Evolutionary conservation across 768 basidiomycete genomes (phyloP), one percentile per base, ranked within the genome.

Genomic region (Hericium erinaceus): DNA sequence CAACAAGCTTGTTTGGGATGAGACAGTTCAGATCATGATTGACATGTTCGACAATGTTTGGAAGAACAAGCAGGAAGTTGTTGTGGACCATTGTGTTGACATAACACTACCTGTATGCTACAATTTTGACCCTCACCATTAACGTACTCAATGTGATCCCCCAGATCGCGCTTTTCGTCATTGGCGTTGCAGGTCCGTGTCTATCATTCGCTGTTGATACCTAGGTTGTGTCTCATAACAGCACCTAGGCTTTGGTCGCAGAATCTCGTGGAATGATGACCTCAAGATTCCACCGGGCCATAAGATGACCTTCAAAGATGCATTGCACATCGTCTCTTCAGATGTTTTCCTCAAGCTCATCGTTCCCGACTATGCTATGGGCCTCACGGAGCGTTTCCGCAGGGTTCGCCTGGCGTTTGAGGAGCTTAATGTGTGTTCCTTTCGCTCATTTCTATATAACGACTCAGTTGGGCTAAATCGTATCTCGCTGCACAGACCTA

Each of bases 101-200:
- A 64, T 84, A 18, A 84, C 83, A 0, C 64, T 80, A 4, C 80
- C 80, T 9, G 83, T 83, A 57, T 54, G 75, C 48, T 16, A 3
- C 39, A 20, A 3, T 4, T 11, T 12, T 0, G 16, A 15, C 24
- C 8, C 20, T 22, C 3, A 8, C 28, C 28, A 33, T 33, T 33
- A 5, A 33, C 8, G 12, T 28, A 15, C 7, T n/a, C 37, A 4
- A 3, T 12, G 28, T 33, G 28, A 33, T 33, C 28, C 28, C 38
- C n/a, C 44, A 83, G 82, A 75, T 82, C 41, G 77, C 82, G 0
- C 74, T 83, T 2, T 77, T 80, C 54, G 76, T 82, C 26, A 80
- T 84, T 55, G 74, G 80, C 26, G 74, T 73, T 2, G 82, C 82
- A 58, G 82, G 60, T 61, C 37, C 3, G 37, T n/a, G 9, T 53